phyloP scores from a whole-genome alignment of 306 rosid species.

The Dalbergia oliveri region DNA sequence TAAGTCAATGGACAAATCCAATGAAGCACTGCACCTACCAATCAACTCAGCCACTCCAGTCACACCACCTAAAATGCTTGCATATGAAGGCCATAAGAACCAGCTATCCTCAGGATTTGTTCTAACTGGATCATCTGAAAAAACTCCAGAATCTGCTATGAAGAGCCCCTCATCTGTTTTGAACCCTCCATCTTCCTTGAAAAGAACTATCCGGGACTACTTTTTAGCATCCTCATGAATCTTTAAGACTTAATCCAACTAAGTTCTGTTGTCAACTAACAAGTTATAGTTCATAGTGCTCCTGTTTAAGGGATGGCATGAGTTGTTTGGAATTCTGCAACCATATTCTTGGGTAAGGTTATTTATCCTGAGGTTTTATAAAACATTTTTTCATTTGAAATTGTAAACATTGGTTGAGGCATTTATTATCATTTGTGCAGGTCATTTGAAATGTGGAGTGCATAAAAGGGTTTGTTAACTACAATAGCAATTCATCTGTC shows the following conservation, averaged over 20 bases:
- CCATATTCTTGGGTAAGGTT: conserved; percentile 47
- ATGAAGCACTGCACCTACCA: conserved; percentile 34
- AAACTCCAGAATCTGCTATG: conserved; percentile 75
- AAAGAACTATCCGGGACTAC: conserved; percentile 92
- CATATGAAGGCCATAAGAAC: conserved; percentile 63
- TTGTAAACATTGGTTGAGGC: not conserved
- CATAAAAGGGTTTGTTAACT: conserved; percentile 31
- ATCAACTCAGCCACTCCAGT: conserved; percentile 45
- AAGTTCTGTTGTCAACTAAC: conserved; percentile 27
- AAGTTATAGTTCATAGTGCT: conserved; percentile 22
- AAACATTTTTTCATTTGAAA: not conserved
- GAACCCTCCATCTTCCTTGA: conserved; percentile 84
- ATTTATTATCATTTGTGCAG: conserved; percentile 50
- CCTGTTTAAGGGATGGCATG: conserved; percentile 12
- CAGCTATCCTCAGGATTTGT: conserved; percentile 47
- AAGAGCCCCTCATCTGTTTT: conserved; percentile 94
- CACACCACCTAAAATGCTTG: conserved; percentile 59
- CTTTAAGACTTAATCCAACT: conserved; percentile 20
- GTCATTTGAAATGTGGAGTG: conserved; percentile 46
- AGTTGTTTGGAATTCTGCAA: conserved; percentile 35
- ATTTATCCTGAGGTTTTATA: not conserved
- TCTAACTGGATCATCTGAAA: conserved; percentile 56
- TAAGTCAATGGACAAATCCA: conserved; percentile 42
- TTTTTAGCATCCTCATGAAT: conserved; percentile 62
- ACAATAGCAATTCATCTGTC: conserved; percentile 2